Evolutionary conservation across 441 rosid genomes (phyloP), one percentile per base, ranked within the genome.

Genomic region (Erysimum cheiri): DNA sequence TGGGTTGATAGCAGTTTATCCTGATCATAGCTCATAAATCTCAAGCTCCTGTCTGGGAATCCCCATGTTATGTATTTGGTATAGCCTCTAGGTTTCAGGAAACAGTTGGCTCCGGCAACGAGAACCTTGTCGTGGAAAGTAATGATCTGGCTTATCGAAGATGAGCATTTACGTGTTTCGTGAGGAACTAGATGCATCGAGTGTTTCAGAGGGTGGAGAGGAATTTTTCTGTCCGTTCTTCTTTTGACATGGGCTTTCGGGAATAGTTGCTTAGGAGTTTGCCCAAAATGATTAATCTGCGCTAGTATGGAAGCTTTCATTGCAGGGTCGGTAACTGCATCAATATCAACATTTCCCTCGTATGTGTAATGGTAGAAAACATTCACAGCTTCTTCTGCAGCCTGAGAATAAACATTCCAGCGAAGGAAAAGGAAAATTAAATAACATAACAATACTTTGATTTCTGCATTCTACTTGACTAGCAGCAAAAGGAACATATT

Each of bases 361-460:
- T 93, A 93, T 77, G 98, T 96, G 87, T 96, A 96, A 76, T 96
- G 99, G 75, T 93, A 93, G 87, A 91, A 93, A 59, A 93, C 97
- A 81, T 93, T 93, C 28, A 89, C 89, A 54, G 96, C 92, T 62
- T 93, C 97, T 84, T 93, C 98, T 64, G 99, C 98, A 3, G 91
- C 98, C 99, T 96, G 90, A 63, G 70, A 79, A 69, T 55, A 55
- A 58, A 58, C 41, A 69, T 63, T 57, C 31, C 57, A 69, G 26
- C 17, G 48, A 48, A 24, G 15, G 33, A 33, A 75, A 10, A 15
- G 56, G 26, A 46, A 46, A 17, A 11, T 75, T 75, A 57, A 71
- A 44, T 35, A 71, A 53, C 73, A 75, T 47, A 12, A 46, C 57
- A 65, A 58, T n/a, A 50, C 39, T 60, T 64, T 28, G 39, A 70